Base-by-base conservation (phyloP, 2,329 filamentous ascomycete genomes). In the Boeremia lycopersici region DNA sequence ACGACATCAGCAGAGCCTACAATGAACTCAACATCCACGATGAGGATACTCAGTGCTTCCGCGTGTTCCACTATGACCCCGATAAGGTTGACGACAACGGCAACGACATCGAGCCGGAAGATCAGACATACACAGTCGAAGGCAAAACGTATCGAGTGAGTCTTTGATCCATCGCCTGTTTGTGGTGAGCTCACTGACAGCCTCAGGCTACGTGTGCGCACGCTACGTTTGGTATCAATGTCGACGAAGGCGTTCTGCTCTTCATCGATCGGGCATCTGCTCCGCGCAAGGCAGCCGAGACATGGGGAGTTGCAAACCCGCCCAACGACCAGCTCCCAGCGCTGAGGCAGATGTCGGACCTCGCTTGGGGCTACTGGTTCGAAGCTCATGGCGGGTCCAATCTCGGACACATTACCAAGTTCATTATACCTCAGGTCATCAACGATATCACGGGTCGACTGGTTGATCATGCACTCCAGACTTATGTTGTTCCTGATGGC, bases 341-440 rank as follows among this genome's bases (percentile, higher is more conserved):
- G 1, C n/a, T 61, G 1, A 36, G 39, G 5, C 36, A 53, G 23
- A 61, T 50, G 26, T 61, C 58, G 11, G 58, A 61, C 17, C 29
- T 61, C 7, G 40, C 58, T 4, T 61, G 56, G 56, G 58, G 48
- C 4, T 40, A 48, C 15, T 61, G 58, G 56, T 33, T 53, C 7
- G 19, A 36, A 40, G 36, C 49, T 26, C 43, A 53, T 23, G 17
- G 26, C 11, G 41, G 41, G 1, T 25, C 34, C 10, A 33, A 49
- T 3, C 38, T 59, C 4, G 45, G 38, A 0, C 26, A 51, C 8
- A 56, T 61, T n/a, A 53, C 50, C 19, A 50, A 56, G n/a, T 51
- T 59, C 6, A 47, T 59, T 15, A 29, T 47, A 10, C 42, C 48
- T 19, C 26, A 36, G 2, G 28, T 61, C 10, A 44, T 51, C 19